Evolutionary conservation across 306 rosid genomes (phyloP), one percentile per base, ranked within the genome.

Genomic region (Malus fusca): DNA sequence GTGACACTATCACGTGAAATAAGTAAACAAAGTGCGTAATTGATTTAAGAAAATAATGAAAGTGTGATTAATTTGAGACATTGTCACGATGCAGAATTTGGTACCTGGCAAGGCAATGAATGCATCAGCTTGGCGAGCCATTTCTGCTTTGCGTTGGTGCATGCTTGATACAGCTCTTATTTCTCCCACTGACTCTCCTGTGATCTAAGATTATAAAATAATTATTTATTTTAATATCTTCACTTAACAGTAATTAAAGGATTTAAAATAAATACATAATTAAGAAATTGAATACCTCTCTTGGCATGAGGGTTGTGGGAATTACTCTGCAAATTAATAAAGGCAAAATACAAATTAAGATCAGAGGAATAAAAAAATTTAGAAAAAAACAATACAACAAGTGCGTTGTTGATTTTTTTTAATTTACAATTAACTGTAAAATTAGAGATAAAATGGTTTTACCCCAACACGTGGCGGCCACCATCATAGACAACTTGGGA

Each of bases 401-500:
- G 37, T 5, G 40, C 0, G 0, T 6, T 35, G 9, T 35, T 35
- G 40, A 35, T 35, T 35, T 48, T 4, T 12, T 14, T 48, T 2
- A 14, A 14, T 46, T 51, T 51, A 15, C 19, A 12, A 13, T 13
- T 48, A 51, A 51, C 18, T 64, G 40, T 37, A 13, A n/a, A 13
- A 58, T 42, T 33, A 3, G 35, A 23, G 17, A 21, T 31, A 40
- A 12, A 51, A 15, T 14, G 23, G 31, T 2, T 26, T 21, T 88
- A 95, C 99, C 99, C 97, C 74, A 95, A 88, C 71, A 95, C 97
- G 85, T 95, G 99, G 87, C 97, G 96, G 75, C 99, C 99, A 31
- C 99, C 99, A 66, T 92, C 92, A 69, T 84, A 78, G 8, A 95
- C 97, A 77, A 90, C 97, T 84, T 90, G 93, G 3, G 98, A 95